Conservation (phyloP, 1,284 basidiomycete genomes). For the Fomitopsis pinicola region DNA sequence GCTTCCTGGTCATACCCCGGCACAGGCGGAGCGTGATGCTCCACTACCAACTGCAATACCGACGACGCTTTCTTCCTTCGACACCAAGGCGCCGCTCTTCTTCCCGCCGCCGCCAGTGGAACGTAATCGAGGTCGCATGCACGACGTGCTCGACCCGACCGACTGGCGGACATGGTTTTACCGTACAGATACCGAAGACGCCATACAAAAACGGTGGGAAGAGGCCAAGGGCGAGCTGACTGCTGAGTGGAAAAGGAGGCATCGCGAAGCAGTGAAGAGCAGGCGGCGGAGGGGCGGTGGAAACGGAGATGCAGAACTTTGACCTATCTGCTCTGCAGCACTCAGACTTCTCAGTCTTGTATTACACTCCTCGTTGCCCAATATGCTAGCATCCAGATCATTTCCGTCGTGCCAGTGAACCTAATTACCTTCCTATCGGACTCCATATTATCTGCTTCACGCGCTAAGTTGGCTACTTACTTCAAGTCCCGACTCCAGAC, state of each 20-base stretch:
- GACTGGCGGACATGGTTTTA: slow-evolving; percentile 41
- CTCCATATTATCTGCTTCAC: neutral
- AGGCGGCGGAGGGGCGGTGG: slow-evolving; percentile 47
- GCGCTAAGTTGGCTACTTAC: neutral
- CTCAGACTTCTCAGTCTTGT: neutral
- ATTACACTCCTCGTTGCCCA: too few relatives aligned
- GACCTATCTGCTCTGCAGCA: neutral
- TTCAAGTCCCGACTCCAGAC: neutral
- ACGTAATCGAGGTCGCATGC: slow-evolving; percentile 11
- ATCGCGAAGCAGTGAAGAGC: slow-evolving; percentile 69
- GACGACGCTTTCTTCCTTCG: slow-evolving; percentile 27
- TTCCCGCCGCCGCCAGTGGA: slow-evolving; percentile 43
- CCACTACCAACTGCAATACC: slow-evolving; percentile 1
- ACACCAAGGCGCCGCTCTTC: slow-evolving; percentile 55
- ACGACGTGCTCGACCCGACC: slow-evolving; percentile 40
- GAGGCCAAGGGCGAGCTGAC: slow-evolving; percentile 66
- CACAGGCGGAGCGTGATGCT: slow-evolving; percentile 4
- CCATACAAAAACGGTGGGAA: slow-evolving; percentile 72
- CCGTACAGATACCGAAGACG: slow-evolving; percentile 51
- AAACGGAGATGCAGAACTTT: slow-evolving; percentile 16
- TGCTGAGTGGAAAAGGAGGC: slow-evolving; percentile 74
- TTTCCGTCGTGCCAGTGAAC: neutral
- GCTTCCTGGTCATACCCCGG: slow-evolving; percentile 11
- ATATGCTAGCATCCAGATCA: too few relatives aligned
- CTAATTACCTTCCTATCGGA: neutral